phyloP scores from a whole-genome alignment of 2,329 filamentous ascomycete species.

The Madurella mycetomatis region DNA sequence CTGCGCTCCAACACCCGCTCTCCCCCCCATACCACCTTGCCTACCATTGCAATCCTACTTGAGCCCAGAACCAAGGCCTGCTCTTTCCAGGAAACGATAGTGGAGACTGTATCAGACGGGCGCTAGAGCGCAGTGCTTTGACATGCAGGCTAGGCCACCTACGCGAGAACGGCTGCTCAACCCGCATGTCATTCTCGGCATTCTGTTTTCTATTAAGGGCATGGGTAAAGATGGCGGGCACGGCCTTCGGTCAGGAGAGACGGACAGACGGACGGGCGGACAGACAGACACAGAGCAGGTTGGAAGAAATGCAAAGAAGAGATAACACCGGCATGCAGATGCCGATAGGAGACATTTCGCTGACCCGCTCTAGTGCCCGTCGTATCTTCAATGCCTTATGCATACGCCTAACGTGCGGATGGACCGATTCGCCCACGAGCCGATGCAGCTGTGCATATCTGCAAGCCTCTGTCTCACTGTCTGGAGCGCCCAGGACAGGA shows the following conservation, averaged over 20 bases:
- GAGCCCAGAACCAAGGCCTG: conserved; percentile 20
- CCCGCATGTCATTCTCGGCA: background rate
- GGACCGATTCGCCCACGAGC: background rate
- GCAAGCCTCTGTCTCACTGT: conserved; percentile 14
- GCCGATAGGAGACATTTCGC: background rate
- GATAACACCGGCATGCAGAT: background rate
- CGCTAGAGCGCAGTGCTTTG: conserved; percentile 7
- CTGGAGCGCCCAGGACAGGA: conserved; percentile 10
- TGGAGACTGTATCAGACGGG: conserved; percentile 13
- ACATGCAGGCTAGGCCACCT: background rate
- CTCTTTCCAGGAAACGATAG: conserved; percentile 15
- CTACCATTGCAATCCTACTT: conserved; percentile 1
- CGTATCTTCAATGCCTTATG: background rate
- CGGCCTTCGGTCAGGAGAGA: too few relatives aligned
- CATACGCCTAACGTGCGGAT: conserved; percentile 7
- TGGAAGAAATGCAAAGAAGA: background rate
- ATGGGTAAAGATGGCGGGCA: background rate
- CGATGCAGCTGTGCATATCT: conserved; percentile 7
- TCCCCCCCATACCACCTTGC: conserved; percentile 2
- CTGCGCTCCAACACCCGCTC: conserved; percentile 12
- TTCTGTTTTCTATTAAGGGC: background rate
- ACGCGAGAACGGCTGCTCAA: background rate
- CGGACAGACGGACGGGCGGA: too few relatives aligned
- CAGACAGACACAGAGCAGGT: background rate
- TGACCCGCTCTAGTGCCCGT: background rate